Evolutionary conservation across 208 protist species (phyloP).

Genomic region (Novymonas esmeraldas): DNA sequence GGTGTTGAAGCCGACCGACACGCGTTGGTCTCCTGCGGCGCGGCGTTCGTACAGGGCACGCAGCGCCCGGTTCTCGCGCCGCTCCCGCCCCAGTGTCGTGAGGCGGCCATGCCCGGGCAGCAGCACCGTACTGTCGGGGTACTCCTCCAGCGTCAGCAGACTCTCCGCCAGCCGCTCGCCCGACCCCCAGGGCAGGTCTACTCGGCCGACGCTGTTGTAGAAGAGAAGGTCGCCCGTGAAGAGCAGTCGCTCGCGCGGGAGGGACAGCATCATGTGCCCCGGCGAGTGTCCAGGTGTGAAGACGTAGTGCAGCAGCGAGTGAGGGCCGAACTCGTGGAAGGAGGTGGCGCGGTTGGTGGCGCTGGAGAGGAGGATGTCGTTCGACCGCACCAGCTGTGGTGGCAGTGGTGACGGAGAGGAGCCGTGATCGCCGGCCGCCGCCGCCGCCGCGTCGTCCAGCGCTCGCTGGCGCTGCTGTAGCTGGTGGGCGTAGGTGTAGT

Average conservation of each 20-base stretch:
- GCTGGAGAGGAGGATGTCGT: conserved; percentile 76
- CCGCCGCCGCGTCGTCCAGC: conserved; percentile 23
- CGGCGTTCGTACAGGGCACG: conserved; percentile 71
- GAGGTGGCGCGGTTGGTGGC: conserved; percentile 82
- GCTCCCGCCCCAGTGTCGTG: conserved; percentile 84
- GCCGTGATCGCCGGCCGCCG: not conserved
- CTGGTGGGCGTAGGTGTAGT: conserved; percentile 55
- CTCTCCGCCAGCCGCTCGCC: conserved; percentile 82
- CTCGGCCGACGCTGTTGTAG: conserved; percentile 83
- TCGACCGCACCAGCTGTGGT: conserved; percentile 49
- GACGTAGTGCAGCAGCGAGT: conserved; percentile 81
- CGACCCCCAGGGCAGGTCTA: conserved; percentile 86
- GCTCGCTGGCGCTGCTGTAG: conserved; percentile 38
- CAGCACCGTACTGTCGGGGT: conserved; percentile 83
- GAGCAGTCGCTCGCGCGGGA: conserved; percentile 81
- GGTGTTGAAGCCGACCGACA: conserved; percentile 86
- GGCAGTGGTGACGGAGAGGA: conserved; percentile 12
- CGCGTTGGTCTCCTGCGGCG: conserved; percentile 59
- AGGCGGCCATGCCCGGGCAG: conserved; percentile 86
- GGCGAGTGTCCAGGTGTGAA: conserved; percentile 89
- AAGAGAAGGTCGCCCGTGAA: conserved; percentile 89
- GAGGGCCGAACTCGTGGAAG: conserved; percentile 81
- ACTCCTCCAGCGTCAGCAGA: conserved; percentile 69
- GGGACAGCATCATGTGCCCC: conserved; percentile 89
- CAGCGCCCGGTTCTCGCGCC: conserved; percentile 77